phyloP scores from a whole-genome alignment of 1,284 basidiomycete genomes.

The Tilletia indica region DNA sequence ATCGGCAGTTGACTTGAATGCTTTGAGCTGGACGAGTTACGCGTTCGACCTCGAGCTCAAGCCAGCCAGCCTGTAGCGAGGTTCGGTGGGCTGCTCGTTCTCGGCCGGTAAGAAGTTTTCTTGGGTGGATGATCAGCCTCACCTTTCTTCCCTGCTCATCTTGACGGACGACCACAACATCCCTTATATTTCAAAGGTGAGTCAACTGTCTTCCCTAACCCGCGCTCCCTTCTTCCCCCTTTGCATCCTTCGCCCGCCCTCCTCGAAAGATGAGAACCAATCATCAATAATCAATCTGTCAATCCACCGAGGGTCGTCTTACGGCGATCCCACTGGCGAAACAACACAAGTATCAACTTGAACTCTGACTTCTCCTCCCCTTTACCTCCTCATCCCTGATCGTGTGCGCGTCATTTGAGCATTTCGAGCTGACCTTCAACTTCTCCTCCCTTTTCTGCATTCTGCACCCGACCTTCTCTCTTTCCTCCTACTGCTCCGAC shows the following conservation, averaged over 20 bases:
- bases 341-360: neutral
- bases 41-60: neutral
- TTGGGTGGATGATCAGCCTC: too few relatives aligned
- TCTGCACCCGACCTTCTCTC: neutral
- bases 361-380: neutral
- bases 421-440: neutral
- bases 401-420: neutral
- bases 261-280: slow-evolving; percentile 3
- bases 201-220: too few relatives aligned
- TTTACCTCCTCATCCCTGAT: neutral
- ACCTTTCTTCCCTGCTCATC: too few relatives aligned
- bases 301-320: slow-evolving; percentile 11
- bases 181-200: too few relatives aligned
- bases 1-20: neutral
- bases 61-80: neutral
- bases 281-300: slow-evolving; percentile 5
- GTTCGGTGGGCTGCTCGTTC: neutral
- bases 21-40: too few relatives aligned
- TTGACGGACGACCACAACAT: too few relatives aligned
- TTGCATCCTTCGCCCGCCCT: neutral
- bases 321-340: neutral
- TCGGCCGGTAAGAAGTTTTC: too few relatives aligned
- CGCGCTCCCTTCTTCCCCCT: neutral
- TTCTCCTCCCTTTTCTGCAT: neutral
- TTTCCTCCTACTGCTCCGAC: neutral